A percentile compares a stretch with the other conserved stretches of the same genome.
Conservation (phyloP, 805 yeast species). For the Pichia paraexigua region DNA sequence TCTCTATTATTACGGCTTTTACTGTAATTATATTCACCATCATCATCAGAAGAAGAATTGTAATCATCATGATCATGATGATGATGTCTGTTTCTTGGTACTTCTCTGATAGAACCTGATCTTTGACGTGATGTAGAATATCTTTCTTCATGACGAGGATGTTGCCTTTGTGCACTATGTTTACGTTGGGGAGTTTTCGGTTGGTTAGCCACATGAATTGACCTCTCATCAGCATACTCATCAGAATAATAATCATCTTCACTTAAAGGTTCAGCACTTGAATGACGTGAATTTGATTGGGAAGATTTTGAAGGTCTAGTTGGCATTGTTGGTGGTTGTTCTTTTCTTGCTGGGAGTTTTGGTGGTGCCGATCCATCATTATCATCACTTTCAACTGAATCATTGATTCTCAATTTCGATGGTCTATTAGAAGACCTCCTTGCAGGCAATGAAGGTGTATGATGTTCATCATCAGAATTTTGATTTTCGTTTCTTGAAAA, state of each 20-base stretch:
- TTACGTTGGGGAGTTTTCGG: not conserved
- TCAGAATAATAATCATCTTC: not conserved
- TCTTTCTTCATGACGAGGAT: not conserved
- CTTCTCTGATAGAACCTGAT: not conserved
- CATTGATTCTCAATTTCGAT: not conserved
- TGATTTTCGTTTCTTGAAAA: not conserved
- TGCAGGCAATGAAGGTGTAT: conserved; percentile 1
- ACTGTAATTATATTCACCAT: not conserved
- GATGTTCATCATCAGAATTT: not conserved
- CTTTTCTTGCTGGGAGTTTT: conserved; percentile 3
- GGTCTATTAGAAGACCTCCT: not conserved
- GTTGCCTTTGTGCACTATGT: not conserved
- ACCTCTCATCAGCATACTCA: conserved; percentile 1
- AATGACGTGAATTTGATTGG: not conserved
- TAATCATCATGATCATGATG: not conserved
- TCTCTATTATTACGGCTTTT: not conserved
- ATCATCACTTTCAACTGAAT: not conserved
- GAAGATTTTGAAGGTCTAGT: not conserved
- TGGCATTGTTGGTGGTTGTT: not conserved
- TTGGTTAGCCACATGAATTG: not conserved
- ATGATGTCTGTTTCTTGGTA: not conserved
- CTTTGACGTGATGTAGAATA: not conserved
- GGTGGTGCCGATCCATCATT: conserved; percentile 1
- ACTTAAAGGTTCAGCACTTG: not conserved
- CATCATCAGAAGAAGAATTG: conserved; percentile 3